phyloP scores from a whole-genome alignment of 1,284 basidiomycete genomes.

The Malassezia psittaci region DNA sequence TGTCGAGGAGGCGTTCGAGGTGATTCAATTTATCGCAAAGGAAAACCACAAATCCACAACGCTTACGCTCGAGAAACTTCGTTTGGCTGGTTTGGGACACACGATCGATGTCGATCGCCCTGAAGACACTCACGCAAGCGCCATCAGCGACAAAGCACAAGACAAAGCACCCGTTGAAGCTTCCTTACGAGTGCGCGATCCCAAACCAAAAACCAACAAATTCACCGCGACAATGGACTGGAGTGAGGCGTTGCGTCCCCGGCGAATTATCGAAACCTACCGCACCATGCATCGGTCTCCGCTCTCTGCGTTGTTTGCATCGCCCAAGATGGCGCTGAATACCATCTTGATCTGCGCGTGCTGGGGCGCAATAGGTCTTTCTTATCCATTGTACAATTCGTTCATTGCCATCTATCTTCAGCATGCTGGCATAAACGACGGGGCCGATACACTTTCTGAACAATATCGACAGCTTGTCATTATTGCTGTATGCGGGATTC shows the following conservation, averaged over 20 bases:
- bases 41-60: constrained; percentile 56
- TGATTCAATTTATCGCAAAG: constrained; percentile 60
- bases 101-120: constrained; percentile 45
- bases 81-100: constrained; percentile 27
- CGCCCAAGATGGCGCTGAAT: constrained; percentile 57
- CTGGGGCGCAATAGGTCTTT: constrained; percentile 63
- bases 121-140: constrained; percentile 51
- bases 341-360: constrained; percentile 56
- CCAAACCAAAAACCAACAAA: neutral
- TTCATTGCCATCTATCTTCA: constrained; percentile 58
- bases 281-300: constrained; percentile 49
- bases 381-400: constrained; percentile 62
- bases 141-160: constrained; percentile 50
- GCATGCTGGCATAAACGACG: constrained; percentile 51
- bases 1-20: constrained; percentile 62
- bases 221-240: neutral
- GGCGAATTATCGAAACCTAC: constrained; percentile 14
- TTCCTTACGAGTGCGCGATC: neutral
- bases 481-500: constrained; percentile 58
- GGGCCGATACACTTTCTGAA: constrained; percentile 50
- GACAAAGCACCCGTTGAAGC: neutral
- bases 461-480: constrained; percentile 56
- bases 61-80: constrained; percentile 29
- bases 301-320: constrained; percentile 57
- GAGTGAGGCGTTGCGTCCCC: constrained; percentile 11